Percentiles rank a stretch among this genome's conserved stretches.
phyloP scores from a whole-genome alignment of 225 moss, liverwort and hornwort species.

The Lunularia cruciata region DNA sequence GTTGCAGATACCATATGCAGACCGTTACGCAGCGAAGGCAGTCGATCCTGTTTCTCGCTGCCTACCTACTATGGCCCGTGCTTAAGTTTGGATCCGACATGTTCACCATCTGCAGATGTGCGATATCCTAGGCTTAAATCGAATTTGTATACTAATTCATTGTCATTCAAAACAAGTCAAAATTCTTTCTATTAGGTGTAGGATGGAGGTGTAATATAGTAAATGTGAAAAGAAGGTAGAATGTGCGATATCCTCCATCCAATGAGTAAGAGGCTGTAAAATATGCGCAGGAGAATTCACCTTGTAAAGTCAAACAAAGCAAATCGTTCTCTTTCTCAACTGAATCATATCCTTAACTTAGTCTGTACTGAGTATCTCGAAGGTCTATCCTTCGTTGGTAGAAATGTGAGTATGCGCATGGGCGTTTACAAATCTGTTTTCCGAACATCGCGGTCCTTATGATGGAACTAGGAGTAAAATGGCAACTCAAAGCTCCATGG shows the following conservation, averaged over 20 bases:
- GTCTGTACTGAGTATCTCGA: no score
- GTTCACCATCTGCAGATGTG: background rate
- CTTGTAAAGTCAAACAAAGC: no score
- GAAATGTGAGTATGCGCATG: no score
- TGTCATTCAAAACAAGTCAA: no score
- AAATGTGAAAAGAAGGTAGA: background rate
- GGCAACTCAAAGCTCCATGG: no score
- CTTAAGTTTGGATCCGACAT: background rate
- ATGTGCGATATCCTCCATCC: background rate
- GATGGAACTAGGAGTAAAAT: no score
- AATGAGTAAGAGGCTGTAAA: background rate
- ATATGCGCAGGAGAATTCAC: background rate
- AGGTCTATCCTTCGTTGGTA: no score
- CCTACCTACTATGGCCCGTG: background rate
- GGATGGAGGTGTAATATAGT: background rate
- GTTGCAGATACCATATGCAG: background rate
- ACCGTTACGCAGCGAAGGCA: background rate
- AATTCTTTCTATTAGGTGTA: background rate
- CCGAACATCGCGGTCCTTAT: no score
- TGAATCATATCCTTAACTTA: no score
- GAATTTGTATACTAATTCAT: slow-evolving; percentile 1
- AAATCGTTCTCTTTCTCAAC: no score
- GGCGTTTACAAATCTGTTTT: no score
- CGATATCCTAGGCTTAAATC: no score
- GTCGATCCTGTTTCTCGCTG: background rate